A percentile compares a stretch with the other conserved stretches of the same genome.
Conservation (phyloP, 2,329 filamentous ascomycete genomes). For the Phialemoniopsis sp. region DNA sequence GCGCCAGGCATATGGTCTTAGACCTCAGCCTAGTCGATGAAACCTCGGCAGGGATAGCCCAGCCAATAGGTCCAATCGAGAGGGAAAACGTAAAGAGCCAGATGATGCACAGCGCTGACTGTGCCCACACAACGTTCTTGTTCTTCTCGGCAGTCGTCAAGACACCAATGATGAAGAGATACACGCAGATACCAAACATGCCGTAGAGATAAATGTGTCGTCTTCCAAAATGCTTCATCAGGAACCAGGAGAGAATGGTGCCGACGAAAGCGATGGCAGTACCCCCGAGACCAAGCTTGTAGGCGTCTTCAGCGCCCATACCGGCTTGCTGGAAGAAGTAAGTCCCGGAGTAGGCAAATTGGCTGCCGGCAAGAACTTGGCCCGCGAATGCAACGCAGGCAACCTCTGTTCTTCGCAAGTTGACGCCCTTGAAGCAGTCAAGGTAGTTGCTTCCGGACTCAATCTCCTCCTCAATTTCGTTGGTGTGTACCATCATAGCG, state of each 20-base stretch:
- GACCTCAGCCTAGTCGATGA: slow-evolving; percentile 25
- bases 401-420: slow-evolving; percentile 49
- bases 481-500: slow-evolving; percentile 6
- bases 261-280: slow-evolving; percentile 46
- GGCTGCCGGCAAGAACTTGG: slow-evolving; percentile 60
- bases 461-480: slow-evolving; percentile 3
- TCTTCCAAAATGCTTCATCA: slow-evolving; percentile 45
- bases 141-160: too few relatives aligned
- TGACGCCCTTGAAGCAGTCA: slow-evolving; percentile 45
- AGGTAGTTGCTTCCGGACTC: slow-evolving; percentile 42
- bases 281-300: slow-evolving; percentile 50
- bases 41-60: slow-evolving; percentile 1
- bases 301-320: slow-evolving; percentile 40
- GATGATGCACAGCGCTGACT: slow-evolving; percentile 7
- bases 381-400: slow-evolving; percentile 59
- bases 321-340: slow-evolving; percentile 58
- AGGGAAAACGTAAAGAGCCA: slow-evolving; percentile 10
- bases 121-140: neutral
- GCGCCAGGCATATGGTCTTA: slow-evolving; percentile 23
- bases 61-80: slow-evolving; percentile 1
- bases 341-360: slow-evolving; percentile 61
- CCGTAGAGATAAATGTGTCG: slow-evolving; percentile 39
- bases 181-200: slow-evolving; percentile 1
- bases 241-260: slow-evolving; percentile 49
- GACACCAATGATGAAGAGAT: neutral